These are phyloP conservation scores for Globisporangium polare DNA, from an alignment of 352 stramenopile species.

Conservation along the genomic window DNA sequence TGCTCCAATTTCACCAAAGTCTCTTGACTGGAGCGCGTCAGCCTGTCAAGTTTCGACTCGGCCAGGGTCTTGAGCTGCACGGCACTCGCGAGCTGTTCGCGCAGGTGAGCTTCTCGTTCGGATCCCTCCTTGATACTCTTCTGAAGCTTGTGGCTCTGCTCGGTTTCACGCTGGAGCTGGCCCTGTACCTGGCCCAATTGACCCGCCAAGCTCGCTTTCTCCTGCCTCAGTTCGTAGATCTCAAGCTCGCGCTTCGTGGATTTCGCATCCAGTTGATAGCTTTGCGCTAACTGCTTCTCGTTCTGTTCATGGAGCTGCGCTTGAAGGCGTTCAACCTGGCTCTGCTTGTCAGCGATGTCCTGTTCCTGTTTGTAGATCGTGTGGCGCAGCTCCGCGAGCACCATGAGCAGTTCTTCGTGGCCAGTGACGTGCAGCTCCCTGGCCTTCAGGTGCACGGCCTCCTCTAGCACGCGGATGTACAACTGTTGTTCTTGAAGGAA, in stretches of 20 bases:
- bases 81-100: conserved; percentile 16
- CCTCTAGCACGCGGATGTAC: conserved; percentile 78
- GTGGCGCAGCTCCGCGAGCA: conserved; percentile 71
- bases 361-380: conserved; percentile 75
- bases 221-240: conserved; percentile 18
- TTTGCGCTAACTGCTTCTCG: conserved; percentile 19
- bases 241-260: conserved; percentile 21
- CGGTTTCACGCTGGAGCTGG: conserved; percentile 26
- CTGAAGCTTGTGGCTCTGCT: conserved; percentile 15
- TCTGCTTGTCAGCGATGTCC: conserved; percentile 32
- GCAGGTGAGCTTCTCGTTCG: conserved; percentile 20
- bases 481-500: conserved; percentile 38
- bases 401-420: conserved; percentile 72
- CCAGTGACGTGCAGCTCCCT: conserved; percentile 60
- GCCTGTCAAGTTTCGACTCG: conserved; percentile 24
- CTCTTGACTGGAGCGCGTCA: conserved; percentile 12
- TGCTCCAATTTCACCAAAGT: conserved; percentile 17
- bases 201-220: conserved; percentile 23
- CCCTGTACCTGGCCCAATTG: conserved; percentile 28
- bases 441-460: conserved; percentile 69
- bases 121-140: conserved; percentile 13
- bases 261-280: conserved; percentile 16
- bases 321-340: conserved; percentile 8
- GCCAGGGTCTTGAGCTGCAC: conserved; percentile 24
- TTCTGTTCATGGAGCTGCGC: conserved; percentile 25